Percentiles rank a stretch among this genome's conserved stretches.
These are phyloP conservation scores for Apiosordaria backusii DNA, from an alignment of 495 filamentous ascomycete species.

Conservation along the genomic window DNA sequence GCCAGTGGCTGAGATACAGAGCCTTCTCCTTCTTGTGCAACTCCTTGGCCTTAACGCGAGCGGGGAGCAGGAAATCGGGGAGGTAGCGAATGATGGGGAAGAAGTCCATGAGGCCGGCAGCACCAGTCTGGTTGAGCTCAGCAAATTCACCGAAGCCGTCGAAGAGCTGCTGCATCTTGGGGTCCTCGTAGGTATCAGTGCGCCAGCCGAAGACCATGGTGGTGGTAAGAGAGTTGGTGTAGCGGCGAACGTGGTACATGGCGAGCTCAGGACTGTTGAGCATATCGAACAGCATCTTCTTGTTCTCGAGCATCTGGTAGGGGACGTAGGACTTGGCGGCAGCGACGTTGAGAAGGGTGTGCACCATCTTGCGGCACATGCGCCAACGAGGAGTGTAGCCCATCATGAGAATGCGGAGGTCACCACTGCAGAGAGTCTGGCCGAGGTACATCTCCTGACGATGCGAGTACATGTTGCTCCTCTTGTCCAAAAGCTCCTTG, in stretches of 20 bases:
- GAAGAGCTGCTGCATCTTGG: slow-evolving; percentile 51
- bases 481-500: slow-evolving; percentile 41
- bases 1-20: slow-evolving; percentile 33
- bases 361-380: slow-evolving; percentile 42
- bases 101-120: slow-evolving; percentile 39
- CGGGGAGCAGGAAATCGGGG: slow-evolving; percentile 40
- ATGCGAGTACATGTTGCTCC: slow-evolving; percentile 38
- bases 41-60: slow-evolving; percentile 29
- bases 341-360: slow-evolving; percentile 44
- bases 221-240: slow-evolving; percentile 53
- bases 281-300: slow-evolving; percentile 47
- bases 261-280: slow-evolving; percentile 37
- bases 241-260: slow-evolving; percentile 51
- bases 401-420: slow-evolving; percentile 36
- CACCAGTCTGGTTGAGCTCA: slow-evolving; percentile 41
- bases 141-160: slow-evolving; percentile 51
- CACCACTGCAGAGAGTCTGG: slow-evolving; percentile 33
- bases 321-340: slow-evolving; percentile 44
- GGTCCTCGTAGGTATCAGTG: slow-evolving; percentile 45
- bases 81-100: slow-evolving; percentile 42
- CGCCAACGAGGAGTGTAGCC: slow-evolving; percentile 41
- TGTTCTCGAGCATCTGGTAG: slow-evolving; percentile 52
- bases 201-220: slow-evolving; percentile 56
- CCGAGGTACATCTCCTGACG: slow-evolving; percentile 37
- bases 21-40: slow-evolving; percentile 30